A percentile compares a stretch with the other conserved stretches of the same genome.
Evolutionary conservation across 306 rosid genomes (phyloP).

Genomic region (Pueraria montana): DNA sequence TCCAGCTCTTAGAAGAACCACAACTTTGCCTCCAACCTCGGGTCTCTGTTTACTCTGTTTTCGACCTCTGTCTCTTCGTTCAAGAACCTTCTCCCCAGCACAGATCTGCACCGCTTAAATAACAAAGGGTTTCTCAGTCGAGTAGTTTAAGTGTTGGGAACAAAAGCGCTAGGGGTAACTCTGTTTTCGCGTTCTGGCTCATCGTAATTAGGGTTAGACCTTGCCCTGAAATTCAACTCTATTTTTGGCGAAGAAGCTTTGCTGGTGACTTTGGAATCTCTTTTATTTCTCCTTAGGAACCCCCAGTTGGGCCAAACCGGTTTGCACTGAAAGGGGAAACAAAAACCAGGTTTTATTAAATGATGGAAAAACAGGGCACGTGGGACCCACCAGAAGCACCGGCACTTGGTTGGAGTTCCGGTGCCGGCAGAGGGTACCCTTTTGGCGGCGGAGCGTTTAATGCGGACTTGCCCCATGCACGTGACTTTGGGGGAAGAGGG

Average conservation of each 20-base stretch:
- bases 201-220: not conserved
- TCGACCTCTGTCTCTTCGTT: conserved; percentile 52
- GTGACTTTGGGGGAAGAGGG: conserved; percentile 97
- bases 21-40: conserved; percentile 52
- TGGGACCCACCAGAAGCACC: conserved; percentile 58
- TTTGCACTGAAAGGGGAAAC: not conserved
- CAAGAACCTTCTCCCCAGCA: conserved; percentile 72
- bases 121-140: conserved; percentile 82
- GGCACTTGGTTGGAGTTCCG: conserved; percentile 34
- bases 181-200: conserved; percentile 50
- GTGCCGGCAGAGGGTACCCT: not conserved
- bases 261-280: conserved; percentile 28
- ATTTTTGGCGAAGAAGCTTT: conserved; percentile 42
- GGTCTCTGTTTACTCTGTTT: conserved; percentile 34
- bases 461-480: conserved; percentile 94
- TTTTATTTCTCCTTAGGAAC: conserved; percentile 59
- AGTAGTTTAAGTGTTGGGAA: conserved; percentile 40
- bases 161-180: conserved; percentile 39
- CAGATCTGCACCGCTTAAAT: conserved; percentile 82
- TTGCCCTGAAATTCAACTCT: conserved; percentile 43
- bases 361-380: conserved; percentile 56
- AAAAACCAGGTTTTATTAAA: conserved; percentile 50
- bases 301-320: conserved; percentile 59
- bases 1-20: conserved; percentile 51
- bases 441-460: conserved; percentile 56